Percentiles rank a stretch among this genome's conserved stretches.
These are phyloP conservation scores for Gymnopilus dilepis DNA, from an alignment of 768 basidiomycete genomes.

Conservation along the genomic window DNA sequence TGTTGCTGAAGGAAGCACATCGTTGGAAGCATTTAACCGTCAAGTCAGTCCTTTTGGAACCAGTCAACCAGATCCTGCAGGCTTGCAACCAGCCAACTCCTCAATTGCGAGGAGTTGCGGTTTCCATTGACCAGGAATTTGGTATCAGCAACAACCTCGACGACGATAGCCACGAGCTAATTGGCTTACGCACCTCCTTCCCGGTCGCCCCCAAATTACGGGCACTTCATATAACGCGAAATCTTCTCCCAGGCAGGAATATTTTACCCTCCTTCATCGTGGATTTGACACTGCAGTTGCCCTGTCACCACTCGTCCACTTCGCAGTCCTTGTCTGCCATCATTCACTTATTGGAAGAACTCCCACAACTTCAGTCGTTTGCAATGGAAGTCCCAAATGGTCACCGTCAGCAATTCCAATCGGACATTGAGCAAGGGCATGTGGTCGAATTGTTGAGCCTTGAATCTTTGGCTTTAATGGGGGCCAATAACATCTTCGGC, in stretches of 20 bases:
- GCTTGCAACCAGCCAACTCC: conserved; percentile 41
- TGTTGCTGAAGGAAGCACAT: conserved; percentile 42
- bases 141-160: conserved; percentile 23
- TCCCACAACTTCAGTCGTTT: conserved; percentile 46
- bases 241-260: conserved; percentile 39
- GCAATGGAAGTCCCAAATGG: conserved; percentile 42
- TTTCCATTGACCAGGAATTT: conserved; percentile 38
- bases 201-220: conserved; percentile 39
- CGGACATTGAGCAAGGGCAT: conserved; percentile 21
- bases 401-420: conserved; percentile 33
- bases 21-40: conserved; percentile 54
- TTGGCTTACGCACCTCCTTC: conserved; percentile 36
- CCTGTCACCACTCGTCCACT: conserved; percentile 22
- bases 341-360: conserved; percentile 38
- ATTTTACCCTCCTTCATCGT: conserved; percentile 40
- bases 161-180: conserved; percentile 27
- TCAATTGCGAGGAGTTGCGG: conserved; percentile 37
- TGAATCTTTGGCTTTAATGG: conserved; percentile 33
- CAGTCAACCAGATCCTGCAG: conserved; percentile 45
- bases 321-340: conserved; percentile 30
- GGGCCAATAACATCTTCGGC: conserved; percentile 34
- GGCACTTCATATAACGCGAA: conserved; percentile 38
- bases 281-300: conserved; percentile 39
- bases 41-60: conserved; percentile 39
- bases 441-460: conserved; percentile 30